These are phyloP conservation scores for Chromera velia DNA, from an alignment of 73 alveolate genomes.

Conservation along the genomic window DNA sequence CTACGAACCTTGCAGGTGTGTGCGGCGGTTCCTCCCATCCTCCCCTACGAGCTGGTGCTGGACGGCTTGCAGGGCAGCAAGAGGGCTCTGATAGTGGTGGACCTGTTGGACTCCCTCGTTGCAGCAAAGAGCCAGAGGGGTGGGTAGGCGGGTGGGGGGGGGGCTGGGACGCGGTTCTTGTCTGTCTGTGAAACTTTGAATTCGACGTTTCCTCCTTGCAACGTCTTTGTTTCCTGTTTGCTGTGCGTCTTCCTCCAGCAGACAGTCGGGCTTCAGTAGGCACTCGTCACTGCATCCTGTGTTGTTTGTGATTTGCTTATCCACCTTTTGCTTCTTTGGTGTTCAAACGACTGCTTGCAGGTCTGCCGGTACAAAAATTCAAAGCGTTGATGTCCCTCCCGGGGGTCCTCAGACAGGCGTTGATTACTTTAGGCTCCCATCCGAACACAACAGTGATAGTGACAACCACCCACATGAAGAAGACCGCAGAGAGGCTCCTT, in stretches of 20 bases:
- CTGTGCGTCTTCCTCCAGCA: no score
- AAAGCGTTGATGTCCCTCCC: background rate
- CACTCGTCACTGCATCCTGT: no score
- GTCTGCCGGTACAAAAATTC: background rate
- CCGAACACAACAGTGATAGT: constrained; percentile 1
- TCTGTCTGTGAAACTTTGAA: no score
- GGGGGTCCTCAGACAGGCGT: background rate
- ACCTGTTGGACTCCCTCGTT: background rate
- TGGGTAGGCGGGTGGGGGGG: no score
- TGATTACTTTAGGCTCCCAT: background rate
- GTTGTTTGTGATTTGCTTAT: no score
- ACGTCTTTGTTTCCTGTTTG: no score
- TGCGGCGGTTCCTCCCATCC: background rate
- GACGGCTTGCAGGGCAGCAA: background rate
- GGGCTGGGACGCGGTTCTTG: no score
- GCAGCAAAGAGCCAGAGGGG: background rate
- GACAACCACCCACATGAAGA: constrained; percentile 1
- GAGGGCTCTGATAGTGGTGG: background rate
- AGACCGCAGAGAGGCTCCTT: background rate
- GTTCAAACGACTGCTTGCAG: background rate
- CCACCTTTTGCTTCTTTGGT: background rate
- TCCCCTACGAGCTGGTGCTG: background rate
- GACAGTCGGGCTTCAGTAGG: no score
- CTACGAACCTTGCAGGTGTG: no score
- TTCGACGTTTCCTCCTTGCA: no score